These are phyloP conservation scores for Monilinia laxa DNA, from an alignment of 2,329 filamentous ascomycete genomes.

Conservation along the genomic window DNA sequence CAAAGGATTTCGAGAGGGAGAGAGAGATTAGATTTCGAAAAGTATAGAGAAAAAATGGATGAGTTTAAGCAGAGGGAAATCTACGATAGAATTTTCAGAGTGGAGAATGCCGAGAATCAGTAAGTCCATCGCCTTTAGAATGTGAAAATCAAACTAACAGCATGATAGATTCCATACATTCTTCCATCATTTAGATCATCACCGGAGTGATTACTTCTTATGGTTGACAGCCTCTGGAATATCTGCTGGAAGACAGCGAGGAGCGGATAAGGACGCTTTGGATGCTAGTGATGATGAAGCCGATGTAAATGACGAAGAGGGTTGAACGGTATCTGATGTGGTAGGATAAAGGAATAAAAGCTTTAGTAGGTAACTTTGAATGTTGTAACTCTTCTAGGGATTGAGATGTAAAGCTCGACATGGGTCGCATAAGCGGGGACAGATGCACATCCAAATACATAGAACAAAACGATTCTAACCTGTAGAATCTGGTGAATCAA, in stretches of 20 bases:
- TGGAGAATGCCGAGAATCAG: constrained; percentile 85
- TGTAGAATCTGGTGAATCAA: constrained; percentile 1
- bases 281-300: constrained; percentile 27
- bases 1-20: constrained; percentile 60
- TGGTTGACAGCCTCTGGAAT: constrained; percentile 72
- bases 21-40: constrained; percentile 74
- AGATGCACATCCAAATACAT: neutral
- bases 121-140: constrained; percentile 48
- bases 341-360: neutral
- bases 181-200: constrained; percentile 77
- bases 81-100: constrained; percentile 85
- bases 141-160: constrained; percentile 6
- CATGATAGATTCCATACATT: constrained; percentile 66
- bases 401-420: neutral
- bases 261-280: constrained; percentile 16
- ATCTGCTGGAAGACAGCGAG: constrained; percentile 54
- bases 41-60: constrained; percentile 74
- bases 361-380: neutral
- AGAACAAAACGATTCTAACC: neutral
- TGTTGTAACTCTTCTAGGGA: neutral
- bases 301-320: constrained; percentile 26
- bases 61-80: constrained; percentile 92
- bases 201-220: constrained; percentile 68
- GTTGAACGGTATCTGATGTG: constrained; percentile 1
- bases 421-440: neutral